Evolutionary conservation across 345 rosid species (phyloP).

Genomic region (Boechera divaricarpa): DNA sequence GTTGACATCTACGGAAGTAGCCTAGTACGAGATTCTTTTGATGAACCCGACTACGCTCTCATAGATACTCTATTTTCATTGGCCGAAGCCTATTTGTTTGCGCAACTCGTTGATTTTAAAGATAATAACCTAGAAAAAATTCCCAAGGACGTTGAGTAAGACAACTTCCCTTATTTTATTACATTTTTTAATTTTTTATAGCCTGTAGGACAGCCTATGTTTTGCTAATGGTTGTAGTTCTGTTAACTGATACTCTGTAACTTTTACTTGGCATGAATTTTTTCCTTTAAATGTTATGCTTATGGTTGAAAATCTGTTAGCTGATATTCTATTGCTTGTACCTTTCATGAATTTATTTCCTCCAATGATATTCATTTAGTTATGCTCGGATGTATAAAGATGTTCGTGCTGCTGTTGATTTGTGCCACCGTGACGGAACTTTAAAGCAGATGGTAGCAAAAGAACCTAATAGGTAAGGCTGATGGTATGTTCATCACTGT

Average conservation of each 20-base stretch:
- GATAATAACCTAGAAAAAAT: conserved; percentile 79
- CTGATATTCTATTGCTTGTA: not conserved
- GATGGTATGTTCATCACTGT: not conserved
- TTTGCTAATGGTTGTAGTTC: not conserved
- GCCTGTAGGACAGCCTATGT: not conserved
- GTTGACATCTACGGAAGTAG: conserved; percentile 83
- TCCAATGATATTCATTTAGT: conserved; percentile 49
- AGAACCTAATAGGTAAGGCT: conserved; percentile 67
- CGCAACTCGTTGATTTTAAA: conserved; percentile 91
- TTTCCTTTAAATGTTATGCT: not conserved
- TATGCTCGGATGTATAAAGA: conserved; percentile 86
- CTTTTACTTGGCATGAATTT: not conserved
- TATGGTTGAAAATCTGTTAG: not conserved
- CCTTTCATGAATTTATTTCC: not conserved
- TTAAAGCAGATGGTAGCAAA: conserved; percentile 95
- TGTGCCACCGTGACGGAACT: conserved; percentile 99
- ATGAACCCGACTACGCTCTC: conserved; percentile 96
- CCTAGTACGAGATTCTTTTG: conserved; percentile 84
- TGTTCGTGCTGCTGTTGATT: conserved; percentile 95
- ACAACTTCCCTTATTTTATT: conserved; percentile 10
- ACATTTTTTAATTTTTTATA: conserved; percentile 12
- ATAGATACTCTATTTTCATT: conserved; percentile 94
- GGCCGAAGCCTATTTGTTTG: conserved; percentile 96
- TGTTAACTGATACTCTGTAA: not conserved
- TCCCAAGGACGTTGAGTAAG: conserved; percentile 73